Percentiles rank a stretch among this genome's conserved stretches.
These are phyloP conservation scores for Helenozyma rhizophorensis DNA, from an alignment of 805 yeast species.

Conservation along the genomic window DNA sequence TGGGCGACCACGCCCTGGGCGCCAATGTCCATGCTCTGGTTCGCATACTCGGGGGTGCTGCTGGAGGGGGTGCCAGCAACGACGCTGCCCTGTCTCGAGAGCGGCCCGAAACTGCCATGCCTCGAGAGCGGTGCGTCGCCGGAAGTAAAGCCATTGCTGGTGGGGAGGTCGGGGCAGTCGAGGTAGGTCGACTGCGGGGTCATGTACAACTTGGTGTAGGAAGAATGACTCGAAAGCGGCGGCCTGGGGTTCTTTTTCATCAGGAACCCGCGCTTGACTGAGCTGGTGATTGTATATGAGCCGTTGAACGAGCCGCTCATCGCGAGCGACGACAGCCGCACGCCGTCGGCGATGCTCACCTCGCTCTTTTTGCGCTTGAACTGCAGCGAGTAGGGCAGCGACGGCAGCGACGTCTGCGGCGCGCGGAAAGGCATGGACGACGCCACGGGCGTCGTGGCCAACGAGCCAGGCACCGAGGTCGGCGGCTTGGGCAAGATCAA, in stretches of 20 bases:
- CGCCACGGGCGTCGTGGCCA: background rate
- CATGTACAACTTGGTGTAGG: slow-evolving; percentile 3
- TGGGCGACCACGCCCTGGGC: no score
- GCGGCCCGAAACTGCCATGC: background rate
- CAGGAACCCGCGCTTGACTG: slow-evolving; percentile 13
- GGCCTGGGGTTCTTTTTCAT: slow-evolving; percentile 5
- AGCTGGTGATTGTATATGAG: slow-evolving; percentile 1
- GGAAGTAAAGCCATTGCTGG: background rate
- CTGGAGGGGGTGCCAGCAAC: no score
- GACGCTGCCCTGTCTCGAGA: no score
- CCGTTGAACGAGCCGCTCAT: slow-evolving; percentile 11
- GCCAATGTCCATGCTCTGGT: no score
- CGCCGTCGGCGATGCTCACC: slow-evolving; percentile 19
- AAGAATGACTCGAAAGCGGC: slow-evolving; percentile 2
- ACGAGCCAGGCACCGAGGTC: slow-evolving; percentile 5
- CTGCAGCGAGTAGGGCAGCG: slow-evolving; percentile 22
- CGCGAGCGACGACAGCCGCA: slow-evolving; percentile 14
- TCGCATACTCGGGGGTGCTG: no score
- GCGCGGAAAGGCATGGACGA: background rate
- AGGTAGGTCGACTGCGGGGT: no score
- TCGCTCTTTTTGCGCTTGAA: slow-evolving; percentile 43
- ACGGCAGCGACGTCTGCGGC: slow-evolving; percentile 9
- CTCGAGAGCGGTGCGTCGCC: slow-evolving; percentile 1
- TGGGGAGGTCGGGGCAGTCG: no score
- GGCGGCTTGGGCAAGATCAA: slow-evolving; percentile 39